Base-by-base conservation (phyloP, 176 grass and related monocot genomes). In the Cenchrus americanus region DNA sequence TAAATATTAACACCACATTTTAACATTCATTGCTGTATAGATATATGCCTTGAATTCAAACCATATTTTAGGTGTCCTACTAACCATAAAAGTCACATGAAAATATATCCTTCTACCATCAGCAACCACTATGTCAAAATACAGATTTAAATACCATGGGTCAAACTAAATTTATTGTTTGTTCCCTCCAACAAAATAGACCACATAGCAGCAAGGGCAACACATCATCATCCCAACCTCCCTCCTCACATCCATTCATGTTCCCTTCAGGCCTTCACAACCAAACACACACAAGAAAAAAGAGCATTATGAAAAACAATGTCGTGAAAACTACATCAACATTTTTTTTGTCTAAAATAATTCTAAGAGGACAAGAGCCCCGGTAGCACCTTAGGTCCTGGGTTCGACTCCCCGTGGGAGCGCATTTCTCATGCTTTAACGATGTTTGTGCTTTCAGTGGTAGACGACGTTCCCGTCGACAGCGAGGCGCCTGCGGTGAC, bases 181-280 rank as follows among this genome's bases (percentile, higher is more conserved):
- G 10, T 24, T 12, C 3, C 8, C 7, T 53, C 2, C 27, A 10
- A n/a, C 43, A 62, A 62, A 80, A 76, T 68, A 67, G 17, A 52
- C 66, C 52, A 62, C 12, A 51, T 2, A 18, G 1, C 48, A 71
- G 15, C 13, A 23, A 2, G 12, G 7, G 50, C 1, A 73, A 7
- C 7, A 3, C 30, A 50, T 47, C 54, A 46, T 44, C 53, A 75
- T 62, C 44, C 71, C 48, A 68, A 11, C 12, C 26, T 34, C 30
- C 5, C 19, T 77, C 43, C 41, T 63, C 60, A 26, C 62, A 62
- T 81, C 60, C 69, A 76, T 82, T 55, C 59, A 66, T 60, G 13
- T 27, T 19, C 65, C 71, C 23, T 64, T 80, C 54, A 53, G 67
- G 47, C 71, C 23, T 64, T 80, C 54, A 53, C 74, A 54, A 67